Conservation (phyloP, 768 basidiomycete species). For the Suillus clintonianus region DNA sequence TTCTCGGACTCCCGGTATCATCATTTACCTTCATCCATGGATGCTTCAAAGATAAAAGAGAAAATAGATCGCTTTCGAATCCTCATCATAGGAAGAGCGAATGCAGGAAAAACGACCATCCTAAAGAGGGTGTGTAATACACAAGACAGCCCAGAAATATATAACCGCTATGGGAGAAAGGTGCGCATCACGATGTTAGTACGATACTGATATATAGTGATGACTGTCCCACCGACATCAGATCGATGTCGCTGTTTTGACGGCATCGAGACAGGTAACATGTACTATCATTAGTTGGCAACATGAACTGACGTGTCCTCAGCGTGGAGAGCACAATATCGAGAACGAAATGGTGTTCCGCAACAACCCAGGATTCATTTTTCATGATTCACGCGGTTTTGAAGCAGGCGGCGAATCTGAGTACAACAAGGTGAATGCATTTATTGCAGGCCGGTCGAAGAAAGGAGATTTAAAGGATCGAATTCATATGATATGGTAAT, state of each 20-base stretch:
- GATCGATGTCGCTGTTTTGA: conserved; percentile 4
- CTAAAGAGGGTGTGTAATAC: too few species aligned
- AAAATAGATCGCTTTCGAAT: conserved; percentile 25
- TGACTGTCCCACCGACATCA: neutral
- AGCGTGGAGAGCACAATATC: conserved; percentile 36
- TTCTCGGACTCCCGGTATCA: too few species aligned
- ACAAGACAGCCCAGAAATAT: too few species aligned
- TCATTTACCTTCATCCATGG: neutral
- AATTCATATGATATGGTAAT: conserved; percentile 43
- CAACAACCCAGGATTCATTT: conserved; percentile 36
- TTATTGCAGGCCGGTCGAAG: conserved; percentile 20
- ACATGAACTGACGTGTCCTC: neutral
- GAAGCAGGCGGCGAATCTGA: too few species aligned
- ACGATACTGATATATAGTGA: neutral
- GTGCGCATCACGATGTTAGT: conserved; percentile 8
- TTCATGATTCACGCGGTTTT: too few species aligned
- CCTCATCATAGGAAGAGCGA: too few species aligned
- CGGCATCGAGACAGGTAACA: conserved; percentile 4
- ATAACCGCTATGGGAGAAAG: too few species aligned
- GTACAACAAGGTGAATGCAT: neutral
- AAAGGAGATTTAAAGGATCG: conserved; percentile 21
- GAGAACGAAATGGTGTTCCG: conserved; percentile 29
- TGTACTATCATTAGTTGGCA: neutral
- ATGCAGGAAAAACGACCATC: too few species aligned
- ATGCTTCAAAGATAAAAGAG: neutral